These are phyloP conservation scores for Calonectria henricotiae DNA, from an alignment of 2,329 filamentous ascomycete species.

Conservation along the genomic window DNA sequence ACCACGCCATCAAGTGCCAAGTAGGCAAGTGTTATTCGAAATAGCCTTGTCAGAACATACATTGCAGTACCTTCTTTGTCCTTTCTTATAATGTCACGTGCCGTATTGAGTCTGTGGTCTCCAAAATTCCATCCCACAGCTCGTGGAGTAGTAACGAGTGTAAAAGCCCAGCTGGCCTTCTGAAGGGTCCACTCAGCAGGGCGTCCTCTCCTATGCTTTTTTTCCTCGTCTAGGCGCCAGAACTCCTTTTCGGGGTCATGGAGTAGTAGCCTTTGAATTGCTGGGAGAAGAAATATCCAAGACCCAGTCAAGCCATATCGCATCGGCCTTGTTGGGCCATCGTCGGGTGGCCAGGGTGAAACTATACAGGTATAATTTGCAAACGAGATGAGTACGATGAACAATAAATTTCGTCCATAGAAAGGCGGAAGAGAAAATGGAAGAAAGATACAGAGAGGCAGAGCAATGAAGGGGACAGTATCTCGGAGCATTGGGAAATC, in stretches of 20 bases:
- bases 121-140: slow-evolving; percentile 41
- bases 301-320: slow-evolving; percentile 41
- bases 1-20: slow-evolving; percentile 30
- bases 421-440: slow-evolving; percentile 34
- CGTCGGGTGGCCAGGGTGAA: slow-evolving; percentile 38
- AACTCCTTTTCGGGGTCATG: slow-evolving; percentile 36
- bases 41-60: slow-evolving; percentile 1
- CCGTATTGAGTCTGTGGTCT: slow-evolving; percentile 24
- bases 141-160: slow-evolving; percentile 31
- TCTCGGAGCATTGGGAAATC: background rate
- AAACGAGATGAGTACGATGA: slow-evolving; percentile 26
- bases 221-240: slow-evolving; percentile 34
- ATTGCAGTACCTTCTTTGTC: background rate
- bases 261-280: slow-evolving; percentile 36
- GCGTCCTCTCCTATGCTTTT: background rate
- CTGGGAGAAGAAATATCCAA: slow-evolving; percentile 39
- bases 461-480: slow-evolving; percentile 25
- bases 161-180: slow-evolving; percentile 37
- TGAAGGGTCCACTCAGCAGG: slow-evolving; percentile 28
- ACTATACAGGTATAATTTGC: slow-evolving; percentile 31
- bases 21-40: slow-evolving; percentile 25
- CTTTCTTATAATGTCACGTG: background rate
- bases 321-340: slow-evolving; percentile 33
- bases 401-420: slow-evolving; percentile 25
- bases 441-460: slow-evolving; percentile 17